A percentile compares a stretch with the other conserved stretches of the same genome.
These are phyloP conservation scores for Mortierella sp. DNA, from an alignment of 371 early-diverging fungal species.

Conservation along the genomic window DNA sequence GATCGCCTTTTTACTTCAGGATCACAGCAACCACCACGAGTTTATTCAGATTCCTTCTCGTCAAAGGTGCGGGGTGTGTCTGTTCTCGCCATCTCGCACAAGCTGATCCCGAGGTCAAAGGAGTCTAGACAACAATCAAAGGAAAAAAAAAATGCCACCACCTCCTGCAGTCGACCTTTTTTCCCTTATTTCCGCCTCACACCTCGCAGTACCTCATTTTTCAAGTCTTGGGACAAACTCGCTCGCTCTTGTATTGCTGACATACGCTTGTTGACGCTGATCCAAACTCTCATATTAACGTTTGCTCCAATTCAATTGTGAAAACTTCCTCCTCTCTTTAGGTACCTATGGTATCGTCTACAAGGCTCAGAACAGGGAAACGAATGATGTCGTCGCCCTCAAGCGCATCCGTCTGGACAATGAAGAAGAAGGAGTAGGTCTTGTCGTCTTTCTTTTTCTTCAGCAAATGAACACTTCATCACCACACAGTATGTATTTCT, in stretches of 20 bases:
- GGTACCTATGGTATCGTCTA: constrained; percentile 98
- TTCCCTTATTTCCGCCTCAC: background rate
- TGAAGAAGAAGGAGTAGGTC: constrained; percentile 92
- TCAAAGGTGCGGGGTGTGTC: background rate
- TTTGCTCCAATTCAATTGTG: background rate
- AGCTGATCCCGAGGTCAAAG: background rate
- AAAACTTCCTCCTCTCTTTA: constrained; percentile 29
- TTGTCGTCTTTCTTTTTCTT: background rate
- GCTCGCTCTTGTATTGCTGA: background rate
- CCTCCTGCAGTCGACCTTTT: constrained; percentile 3
- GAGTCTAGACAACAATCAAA: background rate
- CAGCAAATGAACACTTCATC: background rate
- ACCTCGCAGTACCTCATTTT: background rate
- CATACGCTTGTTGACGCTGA: background rate
- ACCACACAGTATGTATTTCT: background rate
- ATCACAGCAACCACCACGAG: background rate
- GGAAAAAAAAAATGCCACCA: background rate
- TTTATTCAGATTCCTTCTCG: background rate
- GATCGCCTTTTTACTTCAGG: background rate
- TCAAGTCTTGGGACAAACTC: background rate
- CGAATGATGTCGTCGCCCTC: constrained; percentile 96
- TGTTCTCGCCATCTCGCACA: background rate
- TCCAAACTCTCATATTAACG: background rate
- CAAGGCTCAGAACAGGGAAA: constrained; percentile 95
- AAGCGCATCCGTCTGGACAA: constrained; percentile 98